Base-by-base conservation (phyloP, 176 grass and related monocot species). In the Oryza glaberrima region DNA sequence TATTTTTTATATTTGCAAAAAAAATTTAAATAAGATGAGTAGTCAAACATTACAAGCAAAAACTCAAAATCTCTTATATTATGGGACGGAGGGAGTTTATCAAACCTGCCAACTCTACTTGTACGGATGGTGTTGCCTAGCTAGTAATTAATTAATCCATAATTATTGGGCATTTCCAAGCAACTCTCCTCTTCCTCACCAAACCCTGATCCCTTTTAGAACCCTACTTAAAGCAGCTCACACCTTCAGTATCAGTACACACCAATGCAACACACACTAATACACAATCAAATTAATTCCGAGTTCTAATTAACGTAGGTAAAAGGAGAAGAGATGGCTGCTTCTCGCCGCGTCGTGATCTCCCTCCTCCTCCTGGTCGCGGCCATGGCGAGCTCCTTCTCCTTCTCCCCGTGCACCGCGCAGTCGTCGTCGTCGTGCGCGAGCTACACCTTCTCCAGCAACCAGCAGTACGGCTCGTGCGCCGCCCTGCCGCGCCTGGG, bases 371-470 rank as follows among this genome's bases (percentile, higher is more conserved):
- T 88, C 28, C 23, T 79, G 4, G 35, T 82, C 6, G 47, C 49
- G 11, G 11, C 19, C 46, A 22, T 49, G 36, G 16, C 64, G 1
- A 56, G 51, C 49, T 23, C 40, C 41, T 65, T 68, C 15, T 73
- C 20, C 60, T 11, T 75, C 13, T 22, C 65, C 65, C 35, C 22
- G 0, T 7, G 15, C 40, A 2, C 3, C 54, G 51, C 72, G 3
- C 46, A 19, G 47, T 30, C 30, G 0, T 20, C 30, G 4, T 41
- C 40, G 40, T 41, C 87, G 22, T 98, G 95, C 78, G 78, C 92
- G 2, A 84, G 82, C 82, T 83, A 91, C 82, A 94, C 87, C 81
- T 98, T 94, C 82, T 94, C 95, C 9, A 49, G 82, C 92, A 87
- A 65, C 61, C 81, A 66, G 43, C 67, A 35, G 12, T 98, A 92